phyloP scores from a whole-genome alignment of 2,329 filamentous ascomycete species.

The Decorospora gaudefroyi region DNA sequence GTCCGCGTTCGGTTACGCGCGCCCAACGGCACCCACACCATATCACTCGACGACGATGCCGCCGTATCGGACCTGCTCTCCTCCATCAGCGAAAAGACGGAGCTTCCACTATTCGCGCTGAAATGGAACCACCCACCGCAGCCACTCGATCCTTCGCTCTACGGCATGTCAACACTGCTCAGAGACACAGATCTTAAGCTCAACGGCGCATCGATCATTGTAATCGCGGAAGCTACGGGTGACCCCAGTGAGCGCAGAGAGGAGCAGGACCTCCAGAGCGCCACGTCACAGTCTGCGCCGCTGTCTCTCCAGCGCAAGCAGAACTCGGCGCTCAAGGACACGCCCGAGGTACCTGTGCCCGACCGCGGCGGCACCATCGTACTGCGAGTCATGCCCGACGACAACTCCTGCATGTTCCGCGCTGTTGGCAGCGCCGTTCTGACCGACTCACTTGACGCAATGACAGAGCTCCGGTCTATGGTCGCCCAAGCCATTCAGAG shows the following conservation, averaged over 20 bases:
- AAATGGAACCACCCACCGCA: conserved; percentile 86
- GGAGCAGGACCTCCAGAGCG: conserved; percentile 18
- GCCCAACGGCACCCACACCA: conserved; percentile 71
- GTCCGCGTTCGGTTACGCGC: conserved; percentile 79
- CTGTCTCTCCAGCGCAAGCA: conserved; percentile 52
- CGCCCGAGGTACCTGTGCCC: conserved; percentile 64
- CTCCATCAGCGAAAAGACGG: conserved; percentile 66
- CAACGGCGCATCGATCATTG: conserved; percentile 71
- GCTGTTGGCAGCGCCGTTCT: conserved; percentile 83
- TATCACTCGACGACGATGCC: conserved; percentile 70
- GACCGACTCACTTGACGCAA: conserved; percentile 63
- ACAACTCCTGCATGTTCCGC: conserved; percentile 93
- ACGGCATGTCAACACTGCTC: conserved; percentile 56
- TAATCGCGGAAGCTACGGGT: conserved; percentile 55
- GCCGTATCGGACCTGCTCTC: conserved; percentile 65
- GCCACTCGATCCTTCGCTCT: conserved; percentile 64
- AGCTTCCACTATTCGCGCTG: conserved; percentile 69
- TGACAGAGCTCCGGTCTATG: conserved; percentile 74
- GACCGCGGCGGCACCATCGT: conserved; percentile 64
- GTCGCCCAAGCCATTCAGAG: conserved; percentile 78
- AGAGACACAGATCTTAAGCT: conserved; percentile 64
- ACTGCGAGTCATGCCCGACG: conserved; percentile 92
- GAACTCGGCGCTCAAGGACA: conserved; percentile 57
- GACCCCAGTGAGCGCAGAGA: conserved; percentile 32
- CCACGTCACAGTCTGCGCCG: conserved; percentile 36